Percentiles rank a stretch among this genome's conserved stretches.
Evolutionary conservation across 345 rosid species (phyloP).

Genomic region (Murraya koenigii): DNA sequence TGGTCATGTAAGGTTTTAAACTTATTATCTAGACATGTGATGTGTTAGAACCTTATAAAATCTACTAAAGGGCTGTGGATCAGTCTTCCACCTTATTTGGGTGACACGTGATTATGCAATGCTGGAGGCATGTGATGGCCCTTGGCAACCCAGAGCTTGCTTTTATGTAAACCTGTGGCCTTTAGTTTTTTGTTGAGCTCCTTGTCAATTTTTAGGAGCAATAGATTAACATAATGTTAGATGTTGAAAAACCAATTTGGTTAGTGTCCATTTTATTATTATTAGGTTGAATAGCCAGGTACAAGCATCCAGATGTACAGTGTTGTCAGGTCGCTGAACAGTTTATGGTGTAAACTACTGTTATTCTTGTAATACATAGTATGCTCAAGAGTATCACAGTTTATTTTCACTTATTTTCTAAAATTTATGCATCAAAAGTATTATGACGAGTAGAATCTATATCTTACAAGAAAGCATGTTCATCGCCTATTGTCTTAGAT

Average conservation of each 20-base stretch:
- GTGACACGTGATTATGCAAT: neutral
- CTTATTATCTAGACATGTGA: constrained; percentile 4
- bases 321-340: neutral
- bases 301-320: neutral
- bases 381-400: neutral
- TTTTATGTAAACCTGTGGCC: neutral
- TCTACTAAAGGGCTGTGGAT: neutral
- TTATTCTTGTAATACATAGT: neutral
- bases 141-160: neutral
- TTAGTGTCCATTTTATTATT: neutral
- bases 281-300: neutral
- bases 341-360: neutral
- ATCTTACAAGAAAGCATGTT: neutral
- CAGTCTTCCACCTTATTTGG: neutral
- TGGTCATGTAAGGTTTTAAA: constrained; percentile 71
- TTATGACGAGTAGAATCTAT: neutral
- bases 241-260: neutral
- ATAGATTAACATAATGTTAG: neutral
- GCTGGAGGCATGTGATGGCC: constrained; percentile 3
- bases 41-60: constrained; percentile 1
- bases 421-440: neutral
- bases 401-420: neutral
- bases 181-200: neutral
- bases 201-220: neutral
- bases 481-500: neutral